Evolutionary conservation across 2,329 filamentous ascomycete genomes (phyloP).

Genomic region (Mycosphaerelloides madeirae): DNA sequence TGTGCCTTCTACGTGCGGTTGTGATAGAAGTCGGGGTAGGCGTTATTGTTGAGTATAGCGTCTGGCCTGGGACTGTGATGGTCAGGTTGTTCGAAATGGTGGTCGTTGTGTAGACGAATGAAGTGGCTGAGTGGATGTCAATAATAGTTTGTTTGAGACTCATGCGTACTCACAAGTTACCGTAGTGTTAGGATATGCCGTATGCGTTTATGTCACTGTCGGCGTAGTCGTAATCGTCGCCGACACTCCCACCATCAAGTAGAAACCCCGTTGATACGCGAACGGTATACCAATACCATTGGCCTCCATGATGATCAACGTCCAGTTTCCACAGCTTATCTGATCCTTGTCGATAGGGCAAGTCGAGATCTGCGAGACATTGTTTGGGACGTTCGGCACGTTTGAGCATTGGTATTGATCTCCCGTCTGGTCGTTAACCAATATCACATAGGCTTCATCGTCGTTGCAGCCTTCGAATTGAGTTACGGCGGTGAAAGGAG

Average conservation of each 20-base stretch:
- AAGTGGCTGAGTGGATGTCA: slow-evolving; percentile 8
- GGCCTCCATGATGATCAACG: slow-evolving; percentile 40
- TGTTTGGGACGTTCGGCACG: slow-evolving; percentile 2
- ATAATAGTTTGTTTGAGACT: slow-evolving; percentile 1
- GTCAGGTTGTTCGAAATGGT: neutral
- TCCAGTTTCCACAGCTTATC: slow-evolving; percentile 41
- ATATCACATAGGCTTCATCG: slow-evolving; percentile 39
- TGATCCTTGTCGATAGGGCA: slow-evolving; percentile 39
- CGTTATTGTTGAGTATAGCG: slow-evolving; percentile 1
- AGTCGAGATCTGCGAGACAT: slow-evolving; percentile 7
- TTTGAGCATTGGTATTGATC: slow-evolving; percentile 28
- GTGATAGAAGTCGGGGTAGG: slow-evolving; percentile 21
- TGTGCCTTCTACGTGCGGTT: slow-evolving; percentile 27
- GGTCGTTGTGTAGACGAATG: neutral
- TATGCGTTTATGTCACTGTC: slow-evolving; percentile 20
- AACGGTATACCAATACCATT: slow-evolving; percentile 40
- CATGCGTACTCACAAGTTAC: neutral
- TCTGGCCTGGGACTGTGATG: neutral
- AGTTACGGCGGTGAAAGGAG: slow-evolving; percentile 18
- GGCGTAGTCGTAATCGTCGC: slow-evolving; percentile 16
- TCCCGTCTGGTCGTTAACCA: slow-evolving; percentile 38
- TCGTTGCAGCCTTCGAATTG: slow-evolving; percentile 36
- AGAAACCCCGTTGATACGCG: slow-evolving; percentile 41
- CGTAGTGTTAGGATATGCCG: slow-evolving; percentile 22
- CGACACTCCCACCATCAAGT: slow-evolving; percentile 30